Conservation (phyloP, 768 basidiomycete genomes). For the Russula dissimulans region DNA sequence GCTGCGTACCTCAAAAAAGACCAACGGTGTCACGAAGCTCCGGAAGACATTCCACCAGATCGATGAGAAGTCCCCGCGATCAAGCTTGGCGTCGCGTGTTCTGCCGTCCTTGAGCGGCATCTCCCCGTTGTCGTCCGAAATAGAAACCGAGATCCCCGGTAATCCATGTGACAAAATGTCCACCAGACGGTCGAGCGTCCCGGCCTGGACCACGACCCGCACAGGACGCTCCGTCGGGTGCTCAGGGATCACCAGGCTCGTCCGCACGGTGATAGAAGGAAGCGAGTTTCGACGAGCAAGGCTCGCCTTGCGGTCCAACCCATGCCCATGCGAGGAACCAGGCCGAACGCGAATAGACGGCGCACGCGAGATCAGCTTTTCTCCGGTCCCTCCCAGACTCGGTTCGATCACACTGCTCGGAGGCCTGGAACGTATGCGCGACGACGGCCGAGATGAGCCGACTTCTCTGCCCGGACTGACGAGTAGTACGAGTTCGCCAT, state of each 20-base stretch:
- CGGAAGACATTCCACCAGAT: conserved; percentile 83
- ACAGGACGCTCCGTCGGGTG: conserved; percentile 61
- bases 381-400: conserved; percentile 2
- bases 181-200: conserved; percentile 65
- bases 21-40: conserved; percentile 70
- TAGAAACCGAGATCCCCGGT: conserved; percentile 66
- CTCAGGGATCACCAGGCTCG: conserved; percentile 51
- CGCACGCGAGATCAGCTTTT: conserved; percentile 43
- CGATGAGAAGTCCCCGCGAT: conserved; percentile 60
- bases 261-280: conserved; percentile 61
- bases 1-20: conserved; percentile 70
- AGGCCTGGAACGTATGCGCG: conserved; percentile 54
- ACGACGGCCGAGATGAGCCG: conserved; percentile 49
- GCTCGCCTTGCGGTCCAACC: conserved; percentile 69
- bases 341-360: conserved; percentile 78
- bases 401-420: conserved; percentile 24
- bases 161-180: conserved; percentile 71
- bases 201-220: conserved; percentile 69
- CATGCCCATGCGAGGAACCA: conserved; percentile 52
- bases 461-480: conserved; percentile 45
- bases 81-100: conserved; percentile 63
- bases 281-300: conserved; percentile 66
- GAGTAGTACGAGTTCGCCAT: conserved; percentile 64
- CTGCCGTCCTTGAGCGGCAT: conserved; percentile 68
- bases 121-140: conserved; percentile 82